Conservation (phyloP, 1,284 basidiomycete genomes). For the Heimioporus retisporus region DNA sequence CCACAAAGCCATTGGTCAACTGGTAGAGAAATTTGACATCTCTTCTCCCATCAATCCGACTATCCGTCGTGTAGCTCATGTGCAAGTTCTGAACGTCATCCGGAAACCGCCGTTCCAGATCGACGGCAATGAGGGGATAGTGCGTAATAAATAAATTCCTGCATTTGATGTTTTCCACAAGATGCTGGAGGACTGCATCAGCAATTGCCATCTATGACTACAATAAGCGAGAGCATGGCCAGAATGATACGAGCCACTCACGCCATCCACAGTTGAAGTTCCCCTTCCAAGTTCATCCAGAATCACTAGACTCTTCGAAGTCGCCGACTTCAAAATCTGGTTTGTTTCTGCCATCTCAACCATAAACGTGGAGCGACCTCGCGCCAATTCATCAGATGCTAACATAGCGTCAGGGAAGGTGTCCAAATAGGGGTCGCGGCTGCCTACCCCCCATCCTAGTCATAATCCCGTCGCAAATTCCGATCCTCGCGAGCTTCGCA, state of each 20-base stretch:
- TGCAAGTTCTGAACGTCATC: slow-evolving; percentile 80
- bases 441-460: slow-evolving; percentile 86
- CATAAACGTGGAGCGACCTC: slow-evolving; percentile 95
- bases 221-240: slow-evolving; percentile 6
- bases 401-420: slow-evolving; percentile 14
- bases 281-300: slow-evolving; percentile 90
- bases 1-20: slow-evolving; percentile 76
- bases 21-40: slow-evolving; percentile 91
- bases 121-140: slow-evolving; percentile 81
- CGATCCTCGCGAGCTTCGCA: slow-evolving; percentile 76
- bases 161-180: slow-evolving; percentile 71
- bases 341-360: slow-evolving; percentile 96
- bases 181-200: slow-evolving; percentile 80
- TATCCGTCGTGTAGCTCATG: slow-evolving; percentile 85
- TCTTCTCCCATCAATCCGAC: slow-evolving; percentile 73
- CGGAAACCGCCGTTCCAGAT: slow-evolving; percentile 65
- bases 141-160: slow-evolving; percentile 97
- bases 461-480: slow-evolving; percentile 86
- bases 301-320: slow-evolving; percentile 82
- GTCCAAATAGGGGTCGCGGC: slow-evolving; percentile 2
- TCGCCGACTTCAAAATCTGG: slow-evolving; percentile 86
- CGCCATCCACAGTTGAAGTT: slow-evolving; percentile 89
- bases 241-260: slow-evolving; percentile 48
- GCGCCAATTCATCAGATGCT: slow-evolving; percentile 90
- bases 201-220: slow-evolving; percentile 83